Evolutionary conservation across 768 basidiomycete genomes (phyloP).

Genomic region (Amanita pseudoporphyria): DNA sequence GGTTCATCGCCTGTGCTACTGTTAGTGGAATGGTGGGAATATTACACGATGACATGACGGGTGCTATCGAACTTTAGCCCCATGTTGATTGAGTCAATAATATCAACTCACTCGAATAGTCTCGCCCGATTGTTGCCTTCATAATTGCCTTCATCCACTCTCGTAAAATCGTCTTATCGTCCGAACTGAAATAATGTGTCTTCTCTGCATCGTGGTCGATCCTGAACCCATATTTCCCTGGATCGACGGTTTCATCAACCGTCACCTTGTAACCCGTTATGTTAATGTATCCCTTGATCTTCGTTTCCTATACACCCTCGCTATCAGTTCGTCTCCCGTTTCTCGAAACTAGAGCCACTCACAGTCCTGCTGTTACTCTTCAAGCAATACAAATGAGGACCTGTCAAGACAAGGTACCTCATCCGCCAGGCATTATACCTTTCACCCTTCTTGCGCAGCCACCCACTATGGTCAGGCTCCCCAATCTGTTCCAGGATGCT

Average conservation of each 20-base stretch:
- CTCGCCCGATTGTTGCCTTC: conserved; percentile 95
- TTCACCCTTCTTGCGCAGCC: conserved; percentile 95
- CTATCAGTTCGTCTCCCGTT: neutral
- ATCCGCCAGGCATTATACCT: conserved; percentile 89
- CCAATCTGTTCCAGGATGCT: conserved; percentile 90
- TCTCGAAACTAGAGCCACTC: conserved; percentile 17
- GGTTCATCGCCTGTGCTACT: conserved; percentile 95
- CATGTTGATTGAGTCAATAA: neutral
- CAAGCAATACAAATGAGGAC: conserved; percentile 82
- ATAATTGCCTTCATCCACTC: conserved; percentile 99
- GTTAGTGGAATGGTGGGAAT: conserved; percentile 93
- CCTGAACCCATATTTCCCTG: conserved; percentile 91
- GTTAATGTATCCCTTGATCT: conserved; percentile 95
- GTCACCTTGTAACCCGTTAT: conserved; percentile 88
- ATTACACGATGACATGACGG: conserved; percentile 93
- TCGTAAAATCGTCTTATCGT: conserved; percentile 76
- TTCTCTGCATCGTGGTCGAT: conserved; percentile 85
- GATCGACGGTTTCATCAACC: conserved; percentile 85
- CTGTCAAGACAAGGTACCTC: conserved; percentile 89
- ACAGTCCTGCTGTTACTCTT: conserved; percentile 59
- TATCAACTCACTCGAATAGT: conserved; percentile 68
- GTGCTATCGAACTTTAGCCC: conserved; percentile 40
- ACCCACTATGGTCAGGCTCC: conserved; percentile 79
- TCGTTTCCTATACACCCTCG: conserved; percentile 55
- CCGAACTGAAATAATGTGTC: conserved; percentile 86